These are phyloP conservation scores for Daedalea quercina DNA, from an alignment of 768 basidiomycete genomes.

Conservation along the genomic window DNA sequence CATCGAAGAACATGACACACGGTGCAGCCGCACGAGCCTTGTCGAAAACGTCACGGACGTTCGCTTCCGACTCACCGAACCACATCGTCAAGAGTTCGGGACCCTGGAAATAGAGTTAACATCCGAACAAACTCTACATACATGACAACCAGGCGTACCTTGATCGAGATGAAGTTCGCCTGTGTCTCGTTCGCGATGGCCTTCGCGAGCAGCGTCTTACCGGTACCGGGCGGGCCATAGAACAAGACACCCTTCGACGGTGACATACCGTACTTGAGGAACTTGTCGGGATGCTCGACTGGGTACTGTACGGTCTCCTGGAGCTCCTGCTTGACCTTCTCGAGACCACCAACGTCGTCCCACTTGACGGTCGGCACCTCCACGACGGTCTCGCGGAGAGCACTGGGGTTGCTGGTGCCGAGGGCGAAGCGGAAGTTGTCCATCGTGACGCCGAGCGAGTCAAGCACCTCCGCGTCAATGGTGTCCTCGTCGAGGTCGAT, in stretches of 20 bases:
- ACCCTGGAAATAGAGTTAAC: constrained; percentile 41
- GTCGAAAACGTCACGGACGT: constrained; percentile 99
- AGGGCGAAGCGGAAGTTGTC: constrained; percentile 99
- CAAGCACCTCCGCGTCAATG: constrained; percentile 98
- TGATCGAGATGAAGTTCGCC: constrained; percentile 99
- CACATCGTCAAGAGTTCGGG: constrained; percentile 99
- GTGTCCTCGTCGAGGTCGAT: constrained; percentile 96
- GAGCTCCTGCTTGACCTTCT: constrained; percentile 98
- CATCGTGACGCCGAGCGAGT: constrained; percentile 98
- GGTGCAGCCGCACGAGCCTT: constrained; percentile 99
- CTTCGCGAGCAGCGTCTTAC: constrained; percentile 98
- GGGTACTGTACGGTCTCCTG: constrained; percentile 99
- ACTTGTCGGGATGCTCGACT: constrained; percentile 99
- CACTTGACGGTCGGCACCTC: constrained; percentile 98
- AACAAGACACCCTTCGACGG: constrained; percentile 99
- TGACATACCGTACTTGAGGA: constrained; percentile 99
- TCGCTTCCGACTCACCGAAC: constrained; percentile 99
- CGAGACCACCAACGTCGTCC: constrained; percentile 99
- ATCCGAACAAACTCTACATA: constrained; percentile 8
- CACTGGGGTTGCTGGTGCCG: constrained; percentile 95
- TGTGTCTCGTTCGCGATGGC: constrained; percentile 99
- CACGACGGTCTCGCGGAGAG: constrained; percentile 97
- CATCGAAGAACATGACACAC: constrained; percentile 99
- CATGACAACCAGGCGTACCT: constrained; percentile 37
- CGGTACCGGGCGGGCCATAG: constrained; percentile 99